These are phyloP conservation scores for Tolypocladium tundrense DNA, from an alignment of 2,329 filamentous ascomycete species.

Conservation along the genomic window DNA sequence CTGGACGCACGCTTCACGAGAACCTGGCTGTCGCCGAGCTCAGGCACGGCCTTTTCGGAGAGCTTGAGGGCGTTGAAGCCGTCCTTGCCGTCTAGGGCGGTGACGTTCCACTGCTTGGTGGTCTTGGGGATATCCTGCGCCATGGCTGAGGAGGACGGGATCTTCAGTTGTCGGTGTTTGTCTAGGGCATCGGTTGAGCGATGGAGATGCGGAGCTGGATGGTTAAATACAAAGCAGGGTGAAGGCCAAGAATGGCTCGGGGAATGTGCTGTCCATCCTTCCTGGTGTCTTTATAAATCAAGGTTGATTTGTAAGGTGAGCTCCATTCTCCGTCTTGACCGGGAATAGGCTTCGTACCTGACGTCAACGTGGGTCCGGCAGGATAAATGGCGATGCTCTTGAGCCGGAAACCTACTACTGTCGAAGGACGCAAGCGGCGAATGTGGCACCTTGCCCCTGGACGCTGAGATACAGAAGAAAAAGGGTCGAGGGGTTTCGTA, in stretches of 20 bases:
- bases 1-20: conserved; percentile 45
- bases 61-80: conserved; percentile 52
- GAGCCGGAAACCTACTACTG: no score
- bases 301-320: neutral
- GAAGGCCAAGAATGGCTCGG: neutral
- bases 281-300: neutral
- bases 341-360: neutral
- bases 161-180: neutral
- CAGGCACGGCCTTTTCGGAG: conserved; percentile 44
- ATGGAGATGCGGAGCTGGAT: neutral
- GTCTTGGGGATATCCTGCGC: conserved; percentile 23
- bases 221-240: neutral
- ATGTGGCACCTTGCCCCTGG: no score
- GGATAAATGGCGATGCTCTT: neutral
- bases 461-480: no score
- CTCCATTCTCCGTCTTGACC: no score
- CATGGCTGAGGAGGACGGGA: conserved; percentile 7
- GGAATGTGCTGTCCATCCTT: neutral
- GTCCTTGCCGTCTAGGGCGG: conserved; percentile 23
- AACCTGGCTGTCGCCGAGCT: conserved; percentile 59
- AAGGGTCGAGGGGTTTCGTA: no score
- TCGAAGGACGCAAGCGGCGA: neutral
- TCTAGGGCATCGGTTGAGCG: no score
- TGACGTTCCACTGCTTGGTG: conserved; percentile 47
- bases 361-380: neutral